Evolutionary conservation across 2,329 filamentous ascomycete genomes (phyloP).

Genomic region (Fusarium foetens): DNA sequence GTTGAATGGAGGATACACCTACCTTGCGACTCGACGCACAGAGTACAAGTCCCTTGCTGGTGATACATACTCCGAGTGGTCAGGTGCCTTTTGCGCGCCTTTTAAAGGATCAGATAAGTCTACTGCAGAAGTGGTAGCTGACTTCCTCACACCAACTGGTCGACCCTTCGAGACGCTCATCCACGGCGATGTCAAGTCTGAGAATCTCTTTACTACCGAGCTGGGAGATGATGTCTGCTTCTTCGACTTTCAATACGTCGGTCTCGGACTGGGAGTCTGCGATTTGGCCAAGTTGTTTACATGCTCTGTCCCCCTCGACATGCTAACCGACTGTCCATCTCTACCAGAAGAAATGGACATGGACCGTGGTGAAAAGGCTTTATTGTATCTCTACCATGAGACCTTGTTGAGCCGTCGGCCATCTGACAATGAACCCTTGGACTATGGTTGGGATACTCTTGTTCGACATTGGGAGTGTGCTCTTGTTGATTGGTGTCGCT

Average conservation of each 20-base stretch:
- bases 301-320: conserved; percentile 67
- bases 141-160: conserved; percentile 59
- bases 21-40: conserved; percentile 68
- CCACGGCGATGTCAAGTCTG: conserved; percentile 76
- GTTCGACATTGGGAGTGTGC: conserved; percentile 73
- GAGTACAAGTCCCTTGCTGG: conserved; percentile 63
- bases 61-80: conserved; percentile 66
- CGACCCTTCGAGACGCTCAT: conserved; percentile 65
- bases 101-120: conserved; percentile 44
- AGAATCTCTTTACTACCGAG: conserved; percentile 70
- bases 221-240: conserved; percentile 66
- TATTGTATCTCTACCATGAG: conserved; percentile 63
- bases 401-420: conserved; percentile 45
- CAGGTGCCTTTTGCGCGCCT: conserved; percentile 56
- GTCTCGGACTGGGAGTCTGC: conserved; percentile 70
- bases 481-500: conserved; percentile 73
- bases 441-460: conserved; percentile 66
- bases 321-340: conserved; percentile 54
- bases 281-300: conserved; percentile 75
- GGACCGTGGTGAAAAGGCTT: conserved; percentile 58
- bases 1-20: conserved; percentile 76
- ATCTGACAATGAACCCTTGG: neutral
- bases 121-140: conserved; percentile 63
- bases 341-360: conserved; percentile 57
- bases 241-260: conserved; percentile 77